Evolutionary conservation across 192 early-diverging fungal genomes (phyloP).

Genomic region (Piromyces sp.): DNA sequence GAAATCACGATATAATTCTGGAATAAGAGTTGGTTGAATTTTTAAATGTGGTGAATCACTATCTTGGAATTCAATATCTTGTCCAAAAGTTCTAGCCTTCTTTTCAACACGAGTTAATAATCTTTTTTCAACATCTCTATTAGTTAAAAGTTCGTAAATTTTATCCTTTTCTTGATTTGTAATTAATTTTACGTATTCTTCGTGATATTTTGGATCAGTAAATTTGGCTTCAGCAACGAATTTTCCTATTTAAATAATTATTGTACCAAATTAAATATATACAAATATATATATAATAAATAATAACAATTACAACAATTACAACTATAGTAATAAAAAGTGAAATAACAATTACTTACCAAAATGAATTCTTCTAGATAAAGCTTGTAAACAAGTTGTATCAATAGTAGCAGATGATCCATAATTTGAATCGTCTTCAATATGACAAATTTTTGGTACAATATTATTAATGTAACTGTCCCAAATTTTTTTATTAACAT

Average conservation of each 20-base stretch:
- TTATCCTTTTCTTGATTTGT: conserved; percentile 48
- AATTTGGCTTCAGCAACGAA: conserved; percentile 97
- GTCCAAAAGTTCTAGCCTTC: conserved; percentile 88
- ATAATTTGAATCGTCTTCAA: conserved; percentile 76
- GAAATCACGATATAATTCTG: conserved; percentile 76
- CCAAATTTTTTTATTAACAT: conserved; percentile 72
- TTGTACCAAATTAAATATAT: too few relatives aligned
- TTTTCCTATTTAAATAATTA: too few relatives aligned
- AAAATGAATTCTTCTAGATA: conserved; percentile 87
- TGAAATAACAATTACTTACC: conserved; percentile 31
- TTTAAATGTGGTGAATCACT: conserved; percentile 14
- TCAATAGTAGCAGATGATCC: conserved; percentile 87
- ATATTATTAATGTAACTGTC: conserved; percentile 67
- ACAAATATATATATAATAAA: too few relatives aligned
- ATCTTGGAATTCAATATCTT: conserved; percentile 50
- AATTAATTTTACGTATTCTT: conserved; percentile 59
- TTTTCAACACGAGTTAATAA: conserved; percentile 62
- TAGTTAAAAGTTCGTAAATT: conserved; percentile 75
- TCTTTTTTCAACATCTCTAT: conserved; percentile 63
- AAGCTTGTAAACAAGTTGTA: conserved; percentile 75
- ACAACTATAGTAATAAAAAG: too few relatives aligned
- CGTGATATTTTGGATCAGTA: conserved; percentile 53
- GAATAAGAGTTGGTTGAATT: conserved; percentile 68
- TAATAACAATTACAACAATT: too few relatives aligned
- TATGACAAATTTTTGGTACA: conserved; percentile 50